Base-by-base conservation (phyloP, 352 stramenopile genomes). In the Globisporangium nagaii region DNA sequence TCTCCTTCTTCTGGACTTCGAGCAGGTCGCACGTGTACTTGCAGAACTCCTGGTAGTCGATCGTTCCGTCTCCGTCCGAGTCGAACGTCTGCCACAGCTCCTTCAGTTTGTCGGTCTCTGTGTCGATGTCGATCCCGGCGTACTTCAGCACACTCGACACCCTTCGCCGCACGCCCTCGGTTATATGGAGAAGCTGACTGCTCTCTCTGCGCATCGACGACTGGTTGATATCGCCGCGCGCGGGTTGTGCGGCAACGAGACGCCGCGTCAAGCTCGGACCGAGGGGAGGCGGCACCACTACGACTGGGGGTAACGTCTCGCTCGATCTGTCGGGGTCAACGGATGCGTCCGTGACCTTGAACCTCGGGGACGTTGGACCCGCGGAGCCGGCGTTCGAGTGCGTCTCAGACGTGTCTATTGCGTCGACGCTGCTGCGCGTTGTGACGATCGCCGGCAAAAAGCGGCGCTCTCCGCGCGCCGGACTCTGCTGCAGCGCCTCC, bases 1-100 rank as follows among this genome's bases (percentile, higher is more conserved):
- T 73, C 13, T 62, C 64, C 27, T 64, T 66, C 20, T 63, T 65
- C 20, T 68, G 42, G 28, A 68, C 17, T 19, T 79, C 60, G 19
- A 75, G 60, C 11, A 79, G 44, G 39, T 75, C 64, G 13, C 55
- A 69, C 3, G 66, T 71, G 58, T 73, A 75, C n/a, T 61, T 64
- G 44, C 66, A 75, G 46, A 79, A 79, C 50, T 79, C 70, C 27
- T 66, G 56, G 45, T 58, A 79, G 31, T 79, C 70, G 30, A 79
- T 75, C 22, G 70, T 71, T 1, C 66, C 70, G 27, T 75, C 70
- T 11, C 66, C 59, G 30, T 79, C 63, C 19, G 65, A 58, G 46
- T 79, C 70, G 43, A 79, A 79, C 1, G 71, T 65, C 6, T 63
- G 43, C 70, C 66, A 79, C 5, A 79, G 22, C 4, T 70, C 52